Evolutionary conservation across 2,329 filamentous ascomycete species (phyloP), one percentile per base, ranked within the genome.

Genomic region (Sporothrix brasiliensis): DNA sequence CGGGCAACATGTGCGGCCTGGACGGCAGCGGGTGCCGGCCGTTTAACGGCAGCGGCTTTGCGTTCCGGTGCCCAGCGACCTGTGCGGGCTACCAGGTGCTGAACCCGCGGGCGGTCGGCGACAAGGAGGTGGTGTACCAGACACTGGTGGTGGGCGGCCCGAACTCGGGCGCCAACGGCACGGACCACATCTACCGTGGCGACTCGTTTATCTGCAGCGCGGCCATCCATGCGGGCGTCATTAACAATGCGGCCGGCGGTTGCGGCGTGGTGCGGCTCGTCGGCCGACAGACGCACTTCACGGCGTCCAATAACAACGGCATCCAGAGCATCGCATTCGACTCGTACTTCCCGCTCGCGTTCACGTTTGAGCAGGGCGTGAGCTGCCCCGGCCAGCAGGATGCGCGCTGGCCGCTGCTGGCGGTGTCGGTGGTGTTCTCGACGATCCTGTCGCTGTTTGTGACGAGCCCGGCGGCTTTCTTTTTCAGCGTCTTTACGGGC

Each of bases 321-420:
- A 93, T 98, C 73, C 80, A 83, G 39, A 97, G 93, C 73, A 83
- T 92, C 69, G 86, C 80, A 4, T 99, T 99, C 77, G 87, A 93
- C 73, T 94, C 93, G 0, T 93, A 92, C 74, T 99, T 99, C 76
- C 95, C 95, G 0, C 89, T 92, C 41, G 90, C 93, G 0, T 97
- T 92, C 78, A 88, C 87, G 21, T 98, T 99, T 75, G 80, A 92
- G 4, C 79, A 83, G 4, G 85, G 85, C 44, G 84, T 93, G 7
- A 80, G 85, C 16, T 91, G 92, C 75, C 86, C 88, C 66, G 90
- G 92, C 19, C 84, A 85, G 69, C 56, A 60, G 41, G 95, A 98
- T 78, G 86, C 91, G 70, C 86, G 94, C 58, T 99, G 95, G 95
- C 86, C 90, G 1, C 82, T 97, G 3, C 86, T 99, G 11, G 91